Base-by-base conservation (phyloP, 2,329 filamentous ascomycete species). In the Colletotrichum sansevieriae region DNA sequence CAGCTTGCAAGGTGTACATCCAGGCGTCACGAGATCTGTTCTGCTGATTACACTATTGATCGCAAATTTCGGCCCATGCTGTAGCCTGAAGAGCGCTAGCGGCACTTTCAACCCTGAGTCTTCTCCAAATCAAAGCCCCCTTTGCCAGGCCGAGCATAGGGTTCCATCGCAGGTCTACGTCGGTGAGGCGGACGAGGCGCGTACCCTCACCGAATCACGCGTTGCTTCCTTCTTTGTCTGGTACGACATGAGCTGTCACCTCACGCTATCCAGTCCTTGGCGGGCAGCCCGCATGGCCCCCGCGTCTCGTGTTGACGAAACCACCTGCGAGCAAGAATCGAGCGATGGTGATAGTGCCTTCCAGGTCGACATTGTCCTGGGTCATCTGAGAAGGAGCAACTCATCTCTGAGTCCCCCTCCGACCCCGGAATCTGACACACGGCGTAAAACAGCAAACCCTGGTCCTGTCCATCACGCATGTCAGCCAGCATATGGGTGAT, bases 281-380 rank as follows among this genome's bases (percentile, higher is more conserved):
- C 44, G 55, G 20, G n/a, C 20, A 70, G 44, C 63, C 56, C 49
- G 63, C 66, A 63, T 62, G 49, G 52, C 58, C 44, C 63, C 63
- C 57, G 52, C 57, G 67, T 70, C 67, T 70, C 63, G 63, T 68
- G 67, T 70, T 25, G 57, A 54, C 49, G 33, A 67, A 61, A 57
- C 22, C 20, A 33, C n/a, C 33, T 20, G 20, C 29, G 4, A 25
- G 49, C 12, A 15, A 68, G 39, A 47, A 10, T 43, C 29, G 29
- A 59, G 25, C n/a, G 37, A 41, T 33, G 43, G 39, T 44, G 8
- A n/a, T 63, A 11, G 13, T 57, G 20, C 25, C 43, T 44, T 46
- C 18, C 18, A 39, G 58, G 20, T 25, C 18, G 35, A 22, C 22
- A 49, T 57, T 25, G 43, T 4, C 37, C 11, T 39, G 10, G 37